A percentile compares a stretch with the other conserved stretches of the same genome.
phyloP scores from a whole-genome alignment of 2,329 filamentous ascomycete genomes.

The Botryotinia narcissicola region DNA sequence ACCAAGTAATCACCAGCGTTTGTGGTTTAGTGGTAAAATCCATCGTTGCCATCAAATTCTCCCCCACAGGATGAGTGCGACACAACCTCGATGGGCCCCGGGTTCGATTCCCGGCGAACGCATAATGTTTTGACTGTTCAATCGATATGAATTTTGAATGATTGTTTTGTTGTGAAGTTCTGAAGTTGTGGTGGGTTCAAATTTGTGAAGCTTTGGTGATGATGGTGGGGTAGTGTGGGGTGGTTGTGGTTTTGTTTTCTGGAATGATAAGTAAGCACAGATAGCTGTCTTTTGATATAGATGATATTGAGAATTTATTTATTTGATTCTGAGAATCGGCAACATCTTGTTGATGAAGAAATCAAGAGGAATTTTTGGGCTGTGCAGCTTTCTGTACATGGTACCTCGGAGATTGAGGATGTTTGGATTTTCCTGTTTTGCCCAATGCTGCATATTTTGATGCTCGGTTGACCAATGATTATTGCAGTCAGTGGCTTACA shows the following conservation, averaged over 20 bases:
- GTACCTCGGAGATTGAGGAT: neutral
- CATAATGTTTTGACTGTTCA: neutral
- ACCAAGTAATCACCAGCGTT: constrained; percentile 19
- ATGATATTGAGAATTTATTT: neutral
- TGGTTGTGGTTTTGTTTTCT: neutral
- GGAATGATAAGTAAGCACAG: neutral
- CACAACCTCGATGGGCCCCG: constrained; percentile 32
- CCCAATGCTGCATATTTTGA: neutral
- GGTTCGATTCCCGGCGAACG: neutral
- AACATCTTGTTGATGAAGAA: neutral
- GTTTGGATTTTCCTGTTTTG: neutral
- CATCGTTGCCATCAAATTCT: constrained; percentile 12
- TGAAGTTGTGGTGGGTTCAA: neutral
- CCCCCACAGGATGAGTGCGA: neutral
- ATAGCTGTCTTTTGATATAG: neutral
- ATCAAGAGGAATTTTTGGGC: neutral
- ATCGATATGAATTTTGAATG: neutral
- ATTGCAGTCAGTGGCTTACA: neutral
- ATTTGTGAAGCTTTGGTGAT: neutral
- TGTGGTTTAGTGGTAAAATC: constrained; percentile 26
- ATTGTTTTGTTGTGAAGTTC: neutral
- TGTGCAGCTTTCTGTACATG: neutral
- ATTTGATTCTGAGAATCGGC: neutral
- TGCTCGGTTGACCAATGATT: neutral
- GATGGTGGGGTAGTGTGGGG: neutral